Evolutionary conservation across 179 eudicot genomes (phyloP), one percentile per base, ranked within the genome.

Genomic region (Beta corolliflora): DNA sequence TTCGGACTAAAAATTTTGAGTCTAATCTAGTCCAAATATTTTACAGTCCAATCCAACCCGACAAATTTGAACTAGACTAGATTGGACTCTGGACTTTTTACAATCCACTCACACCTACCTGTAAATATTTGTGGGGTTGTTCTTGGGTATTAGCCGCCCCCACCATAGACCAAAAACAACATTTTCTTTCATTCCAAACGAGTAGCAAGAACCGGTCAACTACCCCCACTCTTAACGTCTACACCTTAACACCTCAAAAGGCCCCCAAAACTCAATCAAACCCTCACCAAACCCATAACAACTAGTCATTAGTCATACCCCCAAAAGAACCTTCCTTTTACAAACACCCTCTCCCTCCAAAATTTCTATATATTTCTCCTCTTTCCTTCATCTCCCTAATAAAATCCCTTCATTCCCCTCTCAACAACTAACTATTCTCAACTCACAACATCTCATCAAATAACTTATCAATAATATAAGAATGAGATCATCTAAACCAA

Each of bases 121-220:
- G n/a, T n/a, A 36, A 36, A 36, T 36, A 36, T 36, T 12, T 5
- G 14, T 64, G 41, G 13, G 16, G 15, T 15, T 46, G 7, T 9
- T 9, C n/a, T 54, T 75, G 64, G 10, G 67, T 76, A 41, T 70
- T 64, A 12, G 52, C 72, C 81, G 14, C 60, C 73, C 77, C 82
- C 81, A 77, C 68, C 52, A 66, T 77, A 48, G 53, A 71, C 58
- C 73, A 73, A 77, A 46, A n/a, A n/a, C n/a, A 72, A 10, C 41
- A 36, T 36, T 36, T 36, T 9, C 46, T 31, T 73, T 75, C 56
- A 77, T 77, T 64, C 56, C 59, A 72, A 72, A 72, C 41, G 5
- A 52, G 12, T 76, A 71, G 79, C 67, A 80, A 64, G 81, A 80
- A 82, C 81, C 58, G 73, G 84, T 87, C 87, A 87, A 87, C 87